Percentiles rank a stretch among this genome's conserved stretches.
phyloP scores from a whole-genome alignment of 2,329 filamentous ascomycete species.

The Trichoderma sp. region DNA sequence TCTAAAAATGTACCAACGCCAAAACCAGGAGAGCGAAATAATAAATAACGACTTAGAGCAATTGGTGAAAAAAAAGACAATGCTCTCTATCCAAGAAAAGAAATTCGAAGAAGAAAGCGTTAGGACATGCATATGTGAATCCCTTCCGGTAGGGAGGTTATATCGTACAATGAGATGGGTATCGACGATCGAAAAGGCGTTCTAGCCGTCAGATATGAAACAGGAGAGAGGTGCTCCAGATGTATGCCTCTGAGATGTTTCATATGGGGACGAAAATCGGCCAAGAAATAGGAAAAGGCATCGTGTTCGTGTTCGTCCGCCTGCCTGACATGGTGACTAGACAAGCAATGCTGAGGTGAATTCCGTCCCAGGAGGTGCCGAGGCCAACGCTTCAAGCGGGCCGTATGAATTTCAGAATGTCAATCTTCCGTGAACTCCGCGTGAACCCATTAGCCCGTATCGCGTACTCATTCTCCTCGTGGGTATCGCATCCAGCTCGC shows the following conservation, averaged over 20 bases:
- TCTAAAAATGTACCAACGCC: conserved; percentile 20
- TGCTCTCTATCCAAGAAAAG: conserved; percentile 9
- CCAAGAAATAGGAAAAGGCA: neutral
- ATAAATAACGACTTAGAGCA: neutral
- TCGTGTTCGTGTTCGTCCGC: neutral
- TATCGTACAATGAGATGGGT: conserved; percentile 20
- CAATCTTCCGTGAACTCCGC: conserved; percentile 15
- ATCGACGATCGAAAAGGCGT: conserved; percentile 18
- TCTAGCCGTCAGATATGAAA: neutral
- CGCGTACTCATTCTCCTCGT: conserved; percentile 10
- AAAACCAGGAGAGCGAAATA: neutral
- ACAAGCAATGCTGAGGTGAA: neutral
- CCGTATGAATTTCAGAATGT: neutral
- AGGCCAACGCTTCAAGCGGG: neutral
- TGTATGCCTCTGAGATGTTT: neutral
- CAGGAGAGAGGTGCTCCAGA: neutral
- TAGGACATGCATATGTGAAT: neutral
- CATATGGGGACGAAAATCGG: neutral
- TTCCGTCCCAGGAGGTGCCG: neutral
- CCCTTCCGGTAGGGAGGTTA: neutral
- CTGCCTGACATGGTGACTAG: neutral
- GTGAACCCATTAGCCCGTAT: conserved; percentile 15
- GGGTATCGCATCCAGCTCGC: conserved; percentile 15
- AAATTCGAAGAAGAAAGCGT: neutral
- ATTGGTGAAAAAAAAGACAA: neutral